These are phyloP conservation scores for Aspergillus phoenicis DNA, from an alignment of 2,329 filamentous ascomycete genomes.

Conservation along the genomic window DNA sequence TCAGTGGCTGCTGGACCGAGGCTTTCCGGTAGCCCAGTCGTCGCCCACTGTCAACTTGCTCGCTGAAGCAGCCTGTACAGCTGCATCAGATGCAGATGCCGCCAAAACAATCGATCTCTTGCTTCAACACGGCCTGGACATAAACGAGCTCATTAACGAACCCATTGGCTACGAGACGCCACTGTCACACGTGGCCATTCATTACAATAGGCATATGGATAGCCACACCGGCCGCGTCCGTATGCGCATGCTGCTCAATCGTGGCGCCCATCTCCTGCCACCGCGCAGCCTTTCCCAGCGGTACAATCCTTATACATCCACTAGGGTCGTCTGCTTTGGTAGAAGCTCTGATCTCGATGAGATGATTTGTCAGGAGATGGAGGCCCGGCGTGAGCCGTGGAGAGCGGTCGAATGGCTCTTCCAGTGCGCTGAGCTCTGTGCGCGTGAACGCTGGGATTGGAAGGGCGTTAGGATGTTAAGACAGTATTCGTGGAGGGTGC, in stretches of 20 bases:
- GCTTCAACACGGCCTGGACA: not conserved
- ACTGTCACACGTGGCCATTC: not conserved
- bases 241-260: not conserved
- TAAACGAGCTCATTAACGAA: not conserved
- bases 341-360: not conserved
- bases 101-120: not conserved
- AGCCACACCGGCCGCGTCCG: not conserved
- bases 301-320: not conserved
- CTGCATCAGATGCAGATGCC: not conserved
- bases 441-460: not conserved
- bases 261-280: not conserved
- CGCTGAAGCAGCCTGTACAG: not conserved
- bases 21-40: not conserved
- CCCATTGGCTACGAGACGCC: accelerated
- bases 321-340: not conserved
- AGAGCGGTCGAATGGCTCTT: not conserved
- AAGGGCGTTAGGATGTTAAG: not conserved
- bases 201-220: not conserved
- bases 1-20: not conserved
- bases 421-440: not conserved
- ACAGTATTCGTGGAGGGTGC: not conserved
- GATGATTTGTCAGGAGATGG: not conserved
- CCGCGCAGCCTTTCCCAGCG: not conserved
- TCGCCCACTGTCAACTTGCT: not conserved
- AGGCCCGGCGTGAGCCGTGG: not conserved